Percentiles rank a stretch among this genome's conserved stretches.
These are phyloP conservation scores for Phylloporus scabripes DNA, from an alignment of 768 basidiomycete genomes.

Conservation along the genomic window DNA sequence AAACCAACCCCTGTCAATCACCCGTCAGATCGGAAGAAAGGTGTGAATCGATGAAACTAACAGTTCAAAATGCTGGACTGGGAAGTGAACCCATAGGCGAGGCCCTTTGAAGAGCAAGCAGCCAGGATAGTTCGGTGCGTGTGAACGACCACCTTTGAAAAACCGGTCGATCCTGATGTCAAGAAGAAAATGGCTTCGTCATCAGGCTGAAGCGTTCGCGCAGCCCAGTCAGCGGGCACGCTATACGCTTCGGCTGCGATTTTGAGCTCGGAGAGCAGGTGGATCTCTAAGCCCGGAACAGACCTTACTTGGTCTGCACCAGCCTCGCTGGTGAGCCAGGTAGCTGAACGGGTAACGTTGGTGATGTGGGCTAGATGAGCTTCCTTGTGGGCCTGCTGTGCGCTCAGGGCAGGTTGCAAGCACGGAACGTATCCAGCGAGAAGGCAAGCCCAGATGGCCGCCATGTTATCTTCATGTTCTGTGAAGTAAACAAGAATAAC, in stretches of 20 bases:
- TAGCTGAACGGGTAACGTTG: slow-evolving; percentile 14
- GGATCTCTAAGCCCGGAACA: slow-evolving; percentile 18
- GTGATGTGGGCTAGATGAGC: slow-evolving; percentile 27
- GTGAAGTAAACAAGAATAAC: slow-evolving; percentile 28
- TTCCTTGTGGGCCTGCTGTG: slow-evolving; percentile 29
- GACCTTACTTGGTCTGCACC: slow-evolving; percentile 23
- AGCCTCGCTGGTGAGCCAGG: slow-evolving; percentile 21
- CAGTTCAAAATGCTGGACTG: slow-evolving; percentile 35
- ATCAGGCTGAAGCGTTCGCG: slow-evolving; percentile 14
- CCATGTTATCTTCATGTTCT: slow-evolving; percentile 32
- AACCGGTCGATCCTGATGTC: slow-evolving; percentile 39
- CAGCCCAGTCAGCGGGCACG: slow-evolving; percentile 9
- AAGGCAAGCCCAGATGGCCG: slow-evolving; percentile 28
- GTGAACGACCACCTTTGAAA: slow-evolving; percentile 36
- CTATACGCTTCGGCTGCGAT: slow-evolving; percentile 13
- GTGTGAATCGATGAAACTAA: background rate
- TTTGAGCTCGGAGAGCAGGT: slow-evolving; percentile 22
- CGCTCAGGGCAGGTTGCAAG: slow-evolving; percentile 31
- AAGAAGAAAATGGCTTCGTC: slow-evolving; percentile 30
- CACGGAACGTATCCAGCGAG: slow-evolving; percentile 30
- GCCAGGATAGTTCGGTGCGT: slow-evolving; percentile 35
- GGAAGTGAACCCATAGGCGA: slow-evolving; percentile 28
- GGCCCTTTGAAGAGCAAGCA: slow-evolving; percentile 28
- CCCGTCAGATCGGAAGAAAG: background rate
- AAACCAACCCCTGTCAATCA: slow-evolving; percentile 32